Base-by-base conservation (phyloP, 225 moss, liverwort and hornwort genomes). In the Ulota crispa region DNA sequence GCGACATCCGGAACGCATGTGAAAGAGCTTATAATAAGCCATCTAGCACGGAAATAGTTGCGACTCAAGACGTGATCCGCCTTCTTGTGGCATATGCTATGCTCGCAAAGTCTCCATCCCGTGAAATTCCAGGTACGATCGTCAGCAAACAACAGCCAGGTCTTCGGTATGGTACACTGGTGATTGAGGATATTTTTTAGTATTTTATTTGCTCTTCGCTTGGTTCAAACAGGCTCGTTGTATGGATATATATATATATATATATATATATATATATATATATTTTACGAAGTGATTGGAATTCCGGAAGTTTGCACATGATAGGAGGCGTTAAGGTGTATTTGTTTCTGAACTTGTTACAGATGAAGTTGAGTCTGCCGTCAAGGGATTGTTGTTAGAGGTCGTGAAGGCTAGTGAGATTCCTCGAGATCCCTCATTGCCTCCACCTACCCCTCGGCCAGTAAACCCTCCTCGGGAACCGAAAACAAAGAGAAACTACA, bases 1-100 rank as follows among this genome's bases (percentile, higher is more conserved):
- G 99, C 61, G 82, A 84, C 55, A 81, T 94, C 66, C 90, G 99
- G 64, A 78, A 88, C 56, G 78, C 83, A 6, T 99, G 99, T 68
- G 93, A 94, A 73, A 89, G 99, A 78, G 90, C 94, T 81, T 94
- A 99, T 69, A 92, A 94, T 60, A 92, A 92, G 74, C 92, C 94
- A 54, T 79, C 91, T 14, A 86, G 90, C 72, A 76, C 83, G 24
- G 87, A 90, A 37, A 64, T 77, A 47, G 83, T 91, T 53, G 87
- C 93, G 19, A 93, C 96, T 47, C 84, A 92, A 70, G 99, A 99
- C 77, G 89, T 95, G 28, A 77, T 94, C 34, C 89, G 99, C 70
- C 88, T 99, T 59, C 89, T 99, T 26, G 85, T 89, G 52, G 94
- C 91, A 55, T 95, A 94, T 83, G 96, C 96, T 19, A 37, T 89